A percentile compares a stretch with the other conserved stretches of the same genome.
Conservation (phyloP, 352 stramenopile species). For the Chrysophaeum taylorii region DNA sequence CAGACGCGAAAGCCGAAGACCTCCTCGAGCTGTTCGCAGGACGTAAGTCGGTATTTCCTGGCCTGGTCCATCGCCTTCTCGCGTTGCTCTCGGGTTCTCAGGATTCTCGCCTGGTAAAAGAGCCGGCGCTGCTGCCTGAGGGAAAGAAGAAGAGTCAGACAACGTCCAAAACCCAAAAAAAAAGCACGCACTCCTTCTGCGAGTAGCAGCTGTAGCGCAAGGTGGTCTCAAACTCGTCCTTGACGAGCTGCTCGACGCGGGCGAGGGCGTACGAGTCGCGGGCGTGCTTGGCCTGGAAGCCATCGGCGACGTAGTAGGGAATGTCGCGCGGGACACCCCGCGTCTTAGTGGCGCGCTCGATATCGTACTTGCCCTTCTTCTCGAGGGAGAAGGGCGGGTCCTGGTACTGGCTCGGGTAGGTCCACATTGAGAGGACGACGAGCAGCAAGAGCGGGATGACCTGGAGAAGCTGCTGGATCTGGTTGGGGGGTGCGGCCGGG, state of each 20-base stretch:
- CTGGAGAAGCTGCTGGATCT: slow-evolving; percentile 39
- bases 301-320: slow-evolving; percentile 53
- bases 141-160: no score
- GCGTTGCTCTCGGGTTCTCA: not conserved
- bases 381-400: slow-evolving; percentile 4
- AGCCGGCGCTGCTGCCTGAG: not conserved
- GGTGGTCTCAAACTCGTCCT: not conserved
- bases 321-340: slow-evolving; percentile 47
- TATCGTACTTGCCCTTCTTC: not conserved
- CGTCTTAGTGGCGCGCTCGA: not conserved
- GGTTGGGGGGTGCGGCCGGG: slow-evolving; percentile 23
- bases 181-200: no score
- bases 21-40: not conserved
- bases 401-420: not conserved
- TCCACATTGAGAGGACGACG: slow-evolving; percentile 43
- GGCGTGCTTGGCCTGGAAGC: slow-evolving; percentile 49
- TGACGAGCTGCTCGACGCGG: slow-evolving; percentile 40
- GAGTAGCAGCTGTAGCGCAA: slow-evolving; percentile 6
- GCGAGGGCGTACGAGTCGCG: slow-evolving; percentile 51
- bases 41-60: not conserved
- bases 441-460: slow-evolving; percentile 43
- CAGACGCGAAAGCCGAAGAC: no score
- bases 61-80: not conserved
- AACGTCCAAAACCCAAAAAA: no score
- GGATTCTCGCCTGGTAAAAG: not conserved